These are phyloP conservation scores for Noccaea caerulescens DNA, from an alignment of 345 rosid genomes.

Conservation along the genomic window DNA sequence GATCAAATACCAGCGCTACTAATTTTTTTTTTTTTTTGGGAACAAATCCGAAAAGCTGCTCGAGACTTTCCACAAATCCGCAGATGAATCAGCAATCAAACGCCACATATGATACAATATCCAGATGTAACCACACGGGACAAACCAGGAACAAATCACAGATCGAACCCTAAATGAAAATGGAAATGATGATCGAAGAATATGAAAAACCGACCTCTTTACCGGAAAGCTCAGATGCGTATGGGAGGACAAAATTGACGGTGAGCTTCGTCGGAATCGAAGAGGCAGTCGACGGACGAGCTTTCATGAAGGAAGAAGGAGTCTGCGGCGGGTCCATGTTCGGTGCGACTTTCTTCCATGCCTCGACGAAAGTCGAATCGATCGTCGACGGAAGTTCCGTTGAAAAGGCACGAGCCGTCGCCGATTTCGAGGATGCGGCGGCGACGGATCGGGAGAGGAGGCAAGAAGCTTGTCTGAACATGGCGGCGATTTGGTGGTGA, in stretches of 20 bases:
- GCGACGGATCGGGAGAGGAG: conserved; percentile 51
- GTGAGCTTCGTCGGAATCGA: conserved; percentile 80
- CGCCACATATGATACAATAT: conserved; percentile 28
- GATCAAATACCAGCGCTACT: conserved; percentile 1
- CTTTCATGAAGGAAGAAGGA: conserved; percentile 67
- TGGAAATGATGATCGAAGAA: neutral
- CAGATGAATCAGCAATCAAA: conserved; percentile 8
- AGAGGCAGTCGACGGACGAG: conserved; percentile 66
- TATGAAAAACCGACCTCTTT: conserved; percentile 54
- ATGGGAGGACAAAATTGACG: conserved; percentile 86
- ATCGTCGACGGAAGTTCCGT: conserved; percentile 56
- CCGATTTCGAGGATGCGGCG: conserved; percentile 41
- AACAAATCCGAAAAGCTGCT: conserved; percentile 25
- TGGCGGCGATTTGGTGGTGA: conserved; percentile 39
- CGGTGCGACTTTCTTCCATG: conserved; percentile 78
- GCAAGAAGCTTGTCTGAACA: conserved; percentile 60
- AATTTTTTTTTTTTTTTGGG: neutral
- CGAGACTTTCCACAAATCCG: conserved; percentile 17
- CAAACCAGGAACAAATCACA: neutral
- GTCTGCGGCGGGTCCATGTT: conserved; percentile 80
- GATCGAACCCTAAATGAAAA: conserved; percentile 22
- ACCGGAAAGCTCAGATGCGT: conserved; percentile 54
- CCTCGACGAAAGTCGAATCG: conserved; percentile 58
- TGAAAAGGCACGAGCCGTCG: conserved; percentile 53
- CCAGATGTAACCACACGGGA: neutral